Conservation (phyloP, 1,139 yeast species). For the Nematodospora anomalae region DNA sequence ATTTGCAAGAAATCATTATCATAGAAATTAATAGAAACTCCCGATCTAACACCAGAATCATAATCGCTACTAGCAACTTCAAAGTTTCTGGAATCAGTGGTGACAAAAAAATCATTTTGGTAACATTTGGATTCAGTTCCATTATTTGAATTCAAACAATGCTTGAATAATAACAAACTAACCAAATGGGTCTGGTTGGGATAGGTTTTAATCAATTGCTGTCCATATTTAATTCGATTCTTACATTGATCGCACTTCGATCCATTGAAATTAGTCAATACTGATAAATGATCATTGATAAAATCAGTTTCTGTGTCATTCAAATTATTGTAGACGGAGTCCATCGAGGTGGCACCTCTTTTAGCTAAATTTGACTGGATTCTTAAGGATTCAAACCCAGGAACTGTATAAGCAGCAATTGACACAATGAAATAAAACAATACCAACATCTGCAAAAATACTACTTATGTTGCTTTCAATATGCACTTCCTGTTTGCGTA, state of each 20-base stretch:
- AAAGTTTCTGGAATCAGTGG: conserved; percentile 29
- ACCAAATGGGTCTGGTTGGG: conserved; percentile 40
- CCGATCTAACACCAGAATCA: conserved; percentile 26
- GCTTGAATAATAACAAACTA: conserved; percentile 35
- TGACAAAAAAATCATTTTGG: conserved; percentile 37
- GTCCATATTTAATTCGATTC: conserved; percentile 33
- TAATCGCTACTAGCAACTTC: conserved; percentile 18
- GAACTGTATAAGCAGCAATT: conserved; percentile 19
- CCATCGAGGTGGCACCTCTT: conserved; percentile 23
- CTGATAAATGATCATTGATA: conserved; percentile 27
- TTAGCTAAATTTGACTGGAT: conserved; percentile 21
- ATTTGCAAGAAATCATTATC: conserved; percentile 43
- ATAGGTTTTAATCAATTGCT: conserved; percentile 25
- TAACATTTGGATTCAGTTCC: conserved; percentile 34
- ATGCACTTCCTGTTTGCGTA: too few relatives aligned
- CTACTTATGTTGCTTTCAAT: too few relatives aligned
- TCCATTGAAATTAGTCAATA: conserved; percentile 30
- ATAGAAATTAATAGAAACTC: conserved; percentile 30
- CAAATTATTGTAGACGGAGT: conserved; percentile 26
- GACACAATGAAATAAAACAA: conserved; percentile 8
- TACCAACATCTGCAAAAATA: neutral
- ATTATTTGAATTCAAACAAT: conserved; percentile 34
- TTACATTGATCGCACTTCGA: conserved; percentile 39
- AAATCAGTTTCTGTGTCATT: conserved; percentile 31
- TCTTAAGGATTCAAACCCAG: conserved; percentile 19